Percentiles rank a stretch among this genome's conserved stretches.
phyloP scores from a whole-genome alignment of 192 early-diverging fungal genomes.

The Coemansia sp. region DNA sequence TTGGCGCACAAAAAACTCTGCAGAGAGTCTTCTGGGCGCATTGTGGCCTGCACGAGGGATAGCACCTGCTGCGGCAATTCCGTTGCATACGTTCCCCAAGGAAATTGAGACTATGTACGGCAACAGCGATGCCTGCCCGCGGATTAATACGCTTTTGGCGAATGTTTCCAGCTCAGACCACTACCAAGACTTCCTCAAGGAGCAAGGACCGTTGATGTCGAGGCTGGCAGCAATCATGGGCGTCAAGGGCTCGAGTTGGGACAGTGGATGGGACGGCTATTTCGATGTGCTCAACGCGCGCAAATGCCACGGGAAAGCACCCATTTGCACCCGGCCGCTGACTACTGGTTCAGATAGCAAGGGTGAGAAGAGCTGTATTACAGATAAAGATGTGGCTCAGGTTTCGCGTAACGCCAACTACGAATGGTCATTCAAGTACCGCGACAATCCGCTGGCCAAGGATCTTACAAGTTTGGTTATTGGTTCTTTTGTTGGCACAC shows the following conservation, averaged over 20 bases:
- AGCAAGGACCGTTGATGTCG: conserved; percentile 39
- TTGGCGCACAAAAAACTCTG: conserved; percentile 61
- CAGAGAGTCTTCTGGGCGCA: conserved; percentile 51
- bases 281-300: conserved; percentile 46
- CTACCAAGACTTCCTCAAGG: conserved; percentile 40
- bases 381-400: conserved; percentile 35
- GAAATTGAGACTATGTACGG: conserved; percentile 54
- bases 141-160: conserved; percentile 2
- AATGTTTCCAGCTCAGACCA: conserved; percentile 11
- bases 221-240: conserved; percentile 35
- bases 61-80: conserved; percentile 18
- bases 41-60: conserved; percentile 49
- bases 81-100: conserved; percentile 52
- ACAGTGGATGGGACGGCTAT: conserved; percentile 30
- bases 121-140: conserved; percentile 51
- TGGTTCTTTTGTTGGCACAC: conserved; percentile 52
- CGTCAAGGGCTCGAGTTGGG: conserved; percentile 29
- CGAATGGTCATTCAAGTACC: conserved; percentile 30
- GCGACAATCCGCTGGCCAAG: conserved; percentile 32
- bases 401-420: conserved; percentile 41
- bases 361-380: conserved; percentile 15
- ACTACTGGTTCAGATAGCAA: conserved; percentile 14
- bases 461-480: conserved; percentile 34
- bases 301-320: conserved; percentile 31
- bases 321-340: conserved; percentile 23